phyloP scores from a whole-genome alignment of 208 protist species.

The Zelonia costaricensis region DNA sequence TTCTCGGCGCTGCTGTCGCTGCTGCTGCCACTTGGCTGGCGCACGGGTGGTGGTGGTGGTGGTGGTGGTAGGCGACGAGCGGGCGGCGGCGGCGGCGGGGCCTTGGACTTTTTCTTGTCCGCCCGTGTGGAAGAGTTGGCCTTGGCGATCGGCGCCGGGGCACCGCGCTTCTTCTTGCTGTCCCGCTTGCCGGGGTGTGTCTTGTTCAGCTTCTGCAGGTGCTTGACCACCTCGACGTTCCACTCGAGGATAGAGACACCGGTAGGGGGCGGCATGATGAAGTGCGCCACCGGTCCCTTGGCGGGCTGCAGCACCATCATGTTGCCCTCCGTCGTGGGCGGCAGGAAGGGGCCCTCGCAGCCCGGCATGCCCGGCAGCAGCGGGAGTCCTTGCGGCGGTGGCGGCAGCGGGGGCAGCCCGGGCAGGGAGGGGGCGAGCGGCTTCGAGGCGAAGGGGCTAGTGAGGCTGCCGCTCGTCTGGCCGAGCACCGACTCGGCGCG shows the following conservation, averaged over 20 bases:
- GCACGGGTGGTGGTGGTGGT: background rate
- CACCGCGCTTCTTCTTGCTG: constrained; percentile 10
- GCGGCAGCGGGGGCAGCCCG: constrained; percentile 34
- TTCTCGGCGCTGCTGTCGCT: background rate
- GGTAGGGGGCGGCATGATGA: constrained; percentile 39
- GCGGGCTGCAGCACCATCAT: constrained; percentile 24
- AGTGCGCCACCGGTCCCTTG: constrained; percentile 20
- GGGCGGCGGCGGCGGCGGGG: background rate
- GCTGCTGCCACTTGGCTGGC: background rate
- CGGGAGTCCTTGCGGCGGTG: constrained; percentile 29
- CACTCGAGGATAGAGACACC: constrained; percentile 40
- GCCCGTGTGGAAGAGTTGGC: constrained; percentile 7
- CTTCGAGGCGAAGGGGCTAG: background rate
- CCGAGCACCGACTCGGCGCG: constrained; percentile 37
- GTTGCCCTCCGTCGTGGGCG: constrained; percentile 5
- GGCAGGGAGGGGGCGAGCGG: constrained; percentile 18
- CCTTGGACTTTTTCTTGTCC: background rate
- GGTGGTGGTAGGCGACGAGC: background rate
- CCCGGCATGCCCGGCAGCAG: constrained; percentile 56
- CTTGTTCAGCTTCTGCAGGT: constrained; percentile 18
- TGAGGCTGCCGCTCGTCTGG: constrained; percentile 1
- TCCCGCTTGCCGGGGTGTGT: background rate
- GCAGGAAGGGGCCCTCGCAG: constrained; percentile 48
- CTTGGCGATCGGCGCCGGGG: constrained; percentile 1
- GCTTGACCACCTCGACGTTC: constrained; percentile 27